These are phyloP conservation scores for Epichloe brachyelytri DNA, from an alignment of 2,329 filamentous ascomycete species.

Conservation along the genomic window DNA sequence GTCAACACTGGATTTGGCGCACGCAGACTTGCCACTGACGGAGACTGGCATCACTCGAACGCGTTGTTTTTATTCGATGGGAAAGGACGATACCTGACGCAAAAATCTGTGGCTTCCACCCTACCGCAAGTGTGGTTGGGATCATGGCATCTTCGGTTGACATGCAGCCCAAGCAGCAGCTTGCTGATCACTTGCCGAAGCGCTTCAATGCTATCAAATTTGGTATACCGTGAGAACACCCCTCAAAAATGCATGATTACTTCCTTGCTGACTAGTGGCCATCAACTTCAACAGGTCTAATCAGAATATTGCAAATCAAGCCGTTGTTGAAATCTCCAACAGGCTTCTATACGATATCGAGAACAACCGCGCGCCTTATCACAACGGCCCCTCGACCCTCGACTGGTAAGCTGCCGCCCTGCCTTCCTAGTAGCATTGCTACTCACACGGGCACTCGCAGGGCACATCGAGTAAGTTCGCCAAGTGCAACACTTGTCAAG, in stretches of 20 bases:
- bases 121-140: neutral
- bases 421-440: neutral
- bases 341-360: conserved; percentile 85
- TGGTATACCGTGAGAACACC: conserved; percentile 56
- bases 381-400: conserved; percentile 74
- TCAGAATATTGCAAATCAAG: conserved; percentile 90
- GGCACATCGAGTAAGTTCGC: conserved; percentile 78
- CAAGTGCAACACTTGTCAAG: conserved; percentile 70
- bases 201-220: conserved; percentile 87
- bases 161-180: conserved; percentile 21
- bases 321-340: conserved; percentile 88
- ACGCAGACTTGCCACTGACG: neutral
- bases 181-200: conserved; percentile 75
- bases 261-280: neutral
- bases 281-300: conserved; percentile 47
- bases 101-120: neutral
- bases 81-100: neutral
- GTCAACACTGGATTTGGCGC: neutral
- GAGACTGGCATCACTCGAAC: neutral
- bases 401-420: conserved; percentile 39
- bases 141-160: neutral
- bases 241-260: neutral
- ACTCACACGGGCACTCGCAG: conserved; percentile 18
- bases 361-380: conserved; percentile 60
- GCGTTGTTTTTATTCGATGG: neutral